Evolutionary conservation across 305 asterid species (phyloP), one percentile per base, ranked within the genome.

Genomic region (Euphrasia arctica): DNA sequence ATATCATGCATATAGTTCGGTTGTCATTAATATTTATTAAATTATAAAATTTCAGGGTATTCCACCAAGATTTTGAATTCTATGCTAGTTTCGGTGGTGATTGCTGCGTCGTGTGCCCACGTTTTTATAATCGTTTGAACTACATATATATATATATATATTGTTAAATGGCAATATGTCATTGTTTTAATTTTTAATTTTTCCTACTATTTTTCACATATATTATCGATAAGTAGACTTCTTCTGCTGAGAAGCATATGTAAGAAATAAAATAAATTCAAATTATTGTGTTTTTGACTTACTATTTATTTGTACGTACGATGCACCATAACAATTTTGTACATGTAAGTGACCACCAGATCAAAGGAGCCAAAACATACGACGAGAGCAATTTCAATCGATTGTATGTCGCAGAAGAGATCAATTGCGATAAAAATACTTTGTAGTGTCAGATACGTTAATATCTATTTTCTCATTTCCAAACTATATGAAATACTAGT

Each of bases 61-160:
- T 27, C 66, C 9, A 48, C 66, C 47, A 62, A 47, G 55, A 47
- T 62, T 27, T 13, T 15, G 41, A 28, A n/a, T n/a, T n/a, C 58
- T 11, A 4, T 29, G n/a, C 22, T 48, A 28, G 25, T 62, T 47
- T 62, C 14, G 49, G 57, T 62, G 58, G 22, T 48, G 8, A 47
- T 22, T 12, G 58, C 57, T 27, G 66, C 66, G 29, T 47, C 56
- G 6, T 27, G 25, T 47, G 57, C 42, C 28, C 39, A 39, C 22
- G 14, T 13, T 47, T 29, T 12, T 43, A 47, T 29, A 31, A 48
- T 11, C 7, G 25, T 48, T 18, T 18, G 22, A 18, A 32, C 5
- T 52, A 31, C 5, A 31, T 31, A 22, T 52, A 22, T 11, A 45
- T 18, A 45, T 18, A 18, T 18, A 3, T 0, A 31, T 51, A 12